Percentiles rank a stretch among this genome's conserved stretches.
These are phyloP conservation scores for Ascochyta rabiei DNA, from an alignment of 2,329 filamentous ascomycete genomes.

Conservation along the genomic window DNA sequence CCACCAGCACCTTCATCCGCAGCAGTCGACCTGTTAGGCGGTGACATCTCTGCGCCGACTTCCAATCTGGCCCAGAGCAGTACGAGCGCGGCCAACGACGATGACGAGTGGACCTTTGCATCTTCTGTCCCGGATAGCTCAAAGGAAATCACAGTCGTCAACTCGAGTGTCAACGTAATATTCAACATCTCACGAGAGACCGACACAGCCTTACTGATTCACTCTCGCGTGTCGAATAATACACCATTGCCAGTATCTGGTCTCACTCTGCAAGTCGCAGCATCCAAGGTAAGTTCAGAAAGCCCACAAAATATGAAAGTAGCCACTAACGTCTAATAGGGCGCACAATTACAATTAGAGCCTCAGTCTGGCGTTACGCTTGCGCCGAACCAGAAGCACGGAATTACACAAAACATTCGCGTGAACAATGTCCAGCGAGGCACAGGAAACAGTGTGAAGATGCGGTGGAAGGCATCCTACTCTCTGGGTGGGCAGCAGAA, in stretches of 20 bases:
- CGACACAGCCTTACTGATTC: conserved; percentile 67
- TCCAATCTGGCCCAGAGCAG: conserved; percentile 37
- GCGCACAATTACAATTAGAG: conserved; percentile 78
- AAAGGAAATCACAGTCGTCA: conserved; percentile 70
- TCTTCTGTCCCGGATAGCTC: conserved; percentile 79
- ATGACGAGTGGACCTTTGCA: conserved; percentile 94
- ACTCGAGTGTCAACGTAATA: conserved; percentile 73
- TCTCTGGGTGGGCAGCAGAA: conserved; percentile 68
- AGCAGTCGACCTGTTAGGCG: conserved; percentile 46
- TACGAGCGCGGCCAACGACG: conserved; percentile 70
- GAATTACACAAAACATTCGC: conserved; percentile 81
- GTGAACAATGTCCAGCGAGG: conserved; percentile 75
- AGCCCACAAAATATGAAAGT: not conserved
- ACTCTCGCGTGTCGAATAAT: conserved; percentile 84
- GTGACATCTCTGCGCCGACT: conserved; percentile 32
- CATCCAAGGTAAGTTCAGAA: conserved; percentile 75
- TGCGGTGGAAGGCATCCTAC: conserved; percentile 89
- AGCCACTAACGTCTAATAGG: conserved; percentile 56
- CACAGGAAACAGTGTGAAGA: conserved; percentile 80
- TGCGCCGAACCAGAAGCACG: conserved; percentile 71
- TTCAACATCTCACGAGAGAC: conserved; percentile 70
- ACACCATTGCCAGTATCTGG: conserved; percentile 73
- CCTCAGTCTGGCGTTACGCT: conserved; percentile 84
- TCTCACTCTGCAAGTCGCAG: conserved; percentile 88
- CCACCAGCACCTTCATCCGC: conserved; percentile 41